Evolutionary conservation across 257 asterid genomes (phyloP).

Genomic region (Nicotiana sylvestris): DNA sequence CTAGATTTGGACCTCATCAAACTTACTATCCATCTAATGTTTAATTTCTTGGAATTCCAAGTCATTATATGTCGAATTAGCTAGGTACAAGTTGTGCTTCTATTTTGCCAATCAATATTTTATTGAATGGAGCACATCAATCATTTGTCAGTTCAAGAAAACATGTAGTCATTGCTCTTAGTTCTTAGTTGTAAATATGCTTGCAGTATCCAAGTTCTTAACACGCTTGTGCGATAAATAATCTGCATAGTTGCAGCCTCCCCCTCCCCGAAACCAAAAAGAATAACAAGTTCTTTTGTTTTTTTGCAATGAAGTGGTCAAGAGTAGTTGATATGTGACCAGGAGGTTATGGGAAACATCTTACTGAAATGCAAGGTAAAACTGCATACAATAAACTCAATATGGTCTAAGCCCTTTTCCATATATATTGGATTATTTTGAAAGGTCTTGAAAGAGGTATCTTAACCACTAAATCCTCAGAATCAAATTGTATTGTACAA

Average conservation of each 20-base stretch:
- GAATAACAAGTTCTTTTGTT: not conserved
- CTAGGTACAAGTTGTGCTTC: constrained; percentile 32
- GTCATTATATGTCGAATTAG: constrained; percentile 21
- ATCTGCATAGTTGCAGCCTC: not conserved
- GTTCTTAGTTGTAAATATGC: constrained; percentile 3
- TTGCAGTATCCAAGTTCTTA: not conserved
- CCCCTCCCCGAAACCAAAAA: not conserved
- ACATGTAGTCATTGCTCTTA: not conserved
- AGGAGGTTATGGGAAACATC: not conserved
- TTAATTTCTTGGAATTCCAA: constrained; percentile 24
- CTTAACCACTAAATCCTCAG: not conserved
- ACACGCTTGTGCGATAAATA: not conserved
- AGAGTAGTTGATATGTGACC: not conserved
- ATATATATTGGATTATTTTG: not conserved
- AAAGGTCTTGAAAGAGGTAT: not conserved
- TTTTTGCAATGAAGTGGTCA: not conserved
- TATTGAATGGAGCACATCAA: constrained; percentile 30
- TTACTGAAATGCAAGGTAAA: no score
- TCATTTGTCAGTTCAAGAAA: constrained; percentile 11
- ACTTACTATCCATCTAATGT: constrained; percentile 23
- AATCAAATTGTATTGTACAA: constrained; percentile 1
- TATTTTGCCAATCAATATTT: constrained; percentile 29
- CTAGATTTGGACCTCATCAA: constrained; percentile 23
- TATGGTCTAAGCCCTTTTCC: no score
- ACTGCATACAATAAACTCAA: not conserved